These are phyloP conservation scores for Daldinia loculata DNA, from an alignment of 495 filamentous ascomycete genomes.

Conservation along the genomic window DNA sequence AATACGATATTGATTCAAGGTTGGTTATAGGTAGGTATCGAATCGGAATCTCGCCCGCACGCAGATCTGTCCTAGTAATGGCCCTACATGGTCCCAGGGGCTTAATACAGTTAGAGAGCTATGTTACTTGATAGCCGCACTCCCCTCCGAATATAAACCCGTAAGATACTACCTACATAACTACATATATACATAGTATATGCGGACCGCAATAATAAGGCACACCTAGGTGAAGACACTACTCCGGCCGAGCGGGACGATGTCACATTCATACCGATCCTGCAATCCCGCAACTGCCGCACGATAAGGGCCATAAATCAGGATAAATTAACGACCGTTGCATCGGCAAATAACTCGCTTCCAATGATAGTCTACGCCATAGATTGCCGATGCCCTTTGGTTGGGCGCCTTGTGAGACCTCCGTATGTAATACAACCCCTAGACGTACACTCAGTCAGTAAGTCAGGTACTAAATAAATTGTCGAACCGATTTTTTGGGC, in stretches of 20 bases:
- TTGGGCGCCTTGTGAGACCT: constrained; percentile 32
- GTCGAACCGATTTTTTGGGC: background rate
- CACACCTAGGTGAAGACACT: constrained; percentile 38
- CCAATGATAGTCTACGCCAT: constrained; percentile 24
- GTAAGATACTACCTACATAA: background rate
- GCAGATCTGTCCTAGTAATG: constrained; percentile 30
- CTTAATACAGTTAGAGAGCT: constrained; percentile 9
- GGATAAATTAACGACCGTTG: constrained; percentile 30
- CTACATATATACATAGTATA: constrained; percentile 1
- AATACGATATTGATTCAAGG: constrained; percentile 35
- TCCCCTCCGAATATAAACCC: constrained; percentile 5
- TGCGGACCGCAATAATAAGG: constrained; percentile 17
- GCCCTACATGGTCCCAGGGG: constrained; percentile 4
- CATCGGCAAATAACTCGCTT: constrained; percentile 38
- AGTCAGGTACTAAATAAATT: background rate
- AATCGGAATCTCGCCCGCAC: constrained; percentile 32
- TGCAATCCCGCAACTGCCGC: constrained; percentile 37
- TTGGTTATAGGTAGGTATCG: background rate
- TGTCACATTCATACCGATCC: constrained; percentile 41
- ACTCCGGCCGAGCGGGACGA: constrained; percentile 36
- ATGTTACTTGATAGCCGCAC: constrained; percentile 12
- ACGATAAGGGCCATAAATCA: constrained; percentile 28
- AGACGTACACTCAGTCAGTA: background rate
- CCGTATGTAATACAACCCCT: constrained; percentile 8
- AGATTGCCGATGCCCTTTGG: constrained; percentile 22